Base-by-base conservation (phyloP, 2,329 filamentous ascomycete species). In the Xylaria sp. region DNA sequence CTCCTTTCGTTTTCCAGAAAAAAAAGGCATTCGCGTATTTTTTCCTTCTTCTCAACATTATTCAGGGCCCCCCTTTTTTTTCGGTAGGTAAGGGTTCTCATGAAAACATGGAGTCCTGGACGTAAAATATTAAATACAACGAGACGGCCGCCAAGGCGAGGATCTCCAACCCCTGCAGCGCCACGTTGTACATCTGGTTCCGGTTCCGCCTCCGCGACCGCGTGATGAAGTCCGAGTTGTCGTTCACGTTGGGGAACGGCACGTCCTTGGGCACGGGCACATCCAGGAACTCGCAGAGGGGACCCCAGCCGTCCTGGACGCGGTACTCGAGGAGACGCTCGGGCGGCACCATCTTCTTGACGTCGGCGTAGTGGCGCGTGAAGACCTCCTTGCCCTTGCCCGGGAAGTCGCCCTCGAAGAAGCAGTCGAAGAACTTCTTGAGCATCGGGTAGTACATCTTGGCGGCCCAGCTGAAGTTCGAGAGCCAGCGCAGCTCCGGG, bases 391-490 rank as follows among this genome's bases (percentile, higher is more conserved):
- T 88, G 69, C 85, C 86, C 60, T 82, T 77, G 70, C 81, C 81
- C 69, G 82, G 80, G 71, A 89, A 89, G 70, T 88, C 85, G 54
- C 83, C 84, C 62, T 84, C 79, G 78, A 87, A 89, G 74, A 88
- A 88, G 58, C 79, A 81, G 67, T 84, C 80, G 75, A 87, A 89
- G 76, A 88, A 87, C 73, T 86, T 87, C 71, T 80, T 79, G 59
- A 89, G 78, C 85, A 89, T 88, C 46, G 85, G 85, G 71, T 87
- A 82, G 76, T 88, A 88, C 77, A 87, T 83, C 70, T 81, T 77
- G 6, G 85, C 84, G 19, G 82, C 85, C 85, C 85, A 88, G 75
- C 82, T 83, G 66, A 80, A 77, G 71, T 80, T 76, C 46, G 80
- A 80, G 11, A 84, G 76, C 59, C 79, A 74, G 76, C 78, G 72